Percentiles rank a stretch among this genome's conserved stretches.
Evolutionary conservation across 2,329 filamentous ascomycete genomes (phyloP).

Genomic region (Colletotrichum filicis): DNA sequence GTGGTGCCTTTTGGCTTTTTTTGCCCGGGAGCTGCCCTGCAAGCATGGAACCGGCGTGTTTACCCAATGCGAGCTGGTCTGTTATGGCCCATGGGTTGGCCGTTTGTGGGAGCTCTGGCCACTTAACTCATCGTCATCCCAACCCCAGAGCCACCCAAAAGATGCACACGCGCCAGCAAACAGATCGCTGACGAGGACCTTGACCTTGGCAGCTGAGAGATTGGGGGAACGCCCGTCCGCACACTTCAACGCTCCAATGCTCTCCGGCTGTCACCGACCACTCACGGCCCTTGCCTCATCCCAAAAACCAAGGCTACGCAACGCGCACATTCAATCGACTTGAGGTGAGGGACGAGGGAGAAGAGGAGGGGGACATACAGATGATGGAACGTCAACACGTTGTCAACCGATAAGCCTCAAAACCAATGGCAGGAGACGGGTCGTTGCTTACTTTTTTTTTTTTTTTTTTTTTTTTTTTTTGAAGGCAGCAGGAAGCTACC

Average conservation of each 20-base stretch:
- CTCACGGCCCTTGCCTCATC: neutral
- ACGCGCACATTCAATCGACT: no score
- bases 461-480: no score
- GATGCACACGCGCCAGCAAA: neutral
- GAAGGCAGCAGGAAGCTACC: neutral
- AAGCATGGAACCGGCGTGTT: neutral
- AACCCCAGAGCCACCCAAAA: neutral
- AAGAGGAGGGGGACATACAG: neutral
- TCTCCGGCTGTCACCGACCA: neutral
- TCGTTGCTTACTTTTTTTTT: neutral
- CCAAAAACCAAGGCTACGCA: no score
- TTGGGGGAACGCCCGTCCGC: neutral
- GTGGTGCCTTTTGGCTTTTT: neutral
- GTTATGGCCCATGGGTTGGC: no score
- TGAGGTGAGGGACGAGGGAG: no score
- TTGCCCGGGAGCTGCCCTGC: neutral
- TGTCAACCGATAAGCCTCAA: neutral
- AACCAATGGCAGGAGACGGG: neutral
- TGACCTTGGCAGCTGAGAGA: neutral
- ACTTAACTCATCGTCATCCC: neutral
- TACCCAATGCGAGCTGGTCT: neutral
- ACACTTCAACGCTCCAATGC: neutral
- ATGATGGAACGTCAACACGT: conserved; percentile 6
- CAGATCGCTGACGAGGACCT: neutral
- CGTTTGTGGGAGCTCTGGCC: conserved; percentile 1